Evolutionary conservation across 768 basidiomycete species (phyloP).

Genomic region (Sporobolomyces roseus): DNA sequence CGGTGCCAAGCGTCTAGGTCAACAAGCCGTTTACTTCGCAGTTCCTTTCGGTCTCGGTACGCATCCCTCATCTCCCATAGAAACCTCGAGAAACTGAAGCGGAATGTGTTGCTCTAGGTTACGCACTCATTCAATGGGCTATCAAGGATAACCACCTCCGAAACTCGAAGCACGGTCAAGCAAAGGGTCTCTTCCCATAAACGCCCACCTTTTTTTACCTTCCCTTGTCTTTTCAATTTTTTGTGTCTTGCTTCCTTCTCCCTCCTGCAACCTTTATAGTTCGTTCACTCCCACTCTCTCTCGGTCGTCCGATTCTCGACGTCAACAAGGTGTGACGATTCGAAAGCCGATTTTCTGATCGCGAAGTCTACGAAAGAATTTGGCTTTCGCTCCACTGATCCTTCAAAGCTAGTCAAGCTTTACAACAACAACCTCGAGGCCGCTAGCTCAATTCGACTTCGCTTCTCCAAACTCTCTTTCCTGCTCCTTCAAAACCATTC

Average conservation of each 20-base stretch:
- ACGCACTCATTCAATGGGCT: conserved; percentile 39
- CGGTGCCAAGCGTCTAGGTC: conserved; percentile 70
- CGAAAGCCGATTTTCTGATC: too few relatives aligned
- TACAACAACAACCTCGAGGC: too few relatives aligned
- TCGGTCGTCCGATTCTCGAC: too few relatives aligned
- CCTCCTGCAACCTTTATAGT: not conserved
- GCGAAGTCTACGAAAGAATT: too few relatives aligned
- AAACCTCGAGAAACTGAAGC: not conserved
- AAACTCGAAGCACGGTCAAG: conserved; percentile 40
- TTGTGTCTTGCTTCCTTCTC: not conserved
- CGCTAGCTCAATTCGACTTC: too few relatives aligned
- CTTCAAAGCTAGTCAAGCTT: too few relatives aligned
- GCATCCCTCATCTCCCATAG: conserved; percentile 50
- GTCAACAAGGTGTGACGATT: too few relatives aligned
- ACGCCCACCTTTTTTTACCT: not conserved
- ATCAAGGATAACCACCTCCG: conserved; percentile 42
- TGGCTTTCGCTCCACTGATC: too few relatives aligned
- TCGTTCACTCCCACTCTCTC: not conserved
- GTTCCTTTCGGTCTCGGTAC: conserved; percentile 72
- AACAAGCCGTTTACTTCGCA: conserved; percentile 71
- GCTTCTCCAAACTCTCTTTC: conserved; percentile 1
- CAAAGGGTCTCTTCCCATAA: conserved; percentile 37
- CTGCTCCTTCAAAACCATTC: not conserved
- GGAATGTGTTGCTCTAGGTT: conserved; percentile 10
- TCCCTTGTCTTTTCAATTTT: not conserved